These are phyloP conservation scores for Mycosphaerella sp. DNA, from an alignment of 2,329 filamentous ascomycete genomes.

Conservation along the genomic window DNA sequence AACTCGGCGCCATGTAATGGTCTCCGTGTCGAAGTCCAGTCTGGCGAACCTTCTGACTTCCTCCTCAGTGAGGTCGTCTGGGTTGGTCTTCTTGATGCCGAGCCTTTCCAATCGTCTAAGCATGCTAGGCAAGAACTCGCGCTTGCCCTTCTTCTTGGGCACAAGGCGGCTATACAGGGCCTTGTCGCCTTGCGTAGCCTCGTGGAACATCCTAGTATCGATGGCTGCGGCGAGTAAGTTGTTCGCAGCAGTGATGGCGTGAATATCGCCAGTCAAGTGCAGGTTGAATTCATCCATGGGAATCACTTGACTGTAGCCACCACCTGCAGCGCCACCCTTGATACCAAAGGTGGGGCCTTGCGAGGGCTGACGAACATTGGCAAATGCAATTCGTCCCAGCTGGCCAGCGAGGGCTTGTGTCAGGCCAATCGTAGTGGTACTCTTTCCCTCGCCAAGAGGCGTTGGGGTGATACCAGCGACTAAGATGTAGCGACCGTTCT, in stretches of 20 bases:
- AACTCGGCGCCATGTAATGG: conserved; percentile 94
- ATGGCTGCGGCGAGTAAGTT: conserved; percentile 94
- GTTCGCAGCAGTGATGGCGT: conserved; percentile 94
- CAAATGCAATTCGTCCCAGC: conserved; percentile 79
- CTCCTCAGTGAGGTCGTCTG: conserved; percentile 81
- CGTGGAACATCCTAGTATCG: conserved; percentile 97
- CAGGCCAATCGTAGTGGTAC: conserved; percentile 92
- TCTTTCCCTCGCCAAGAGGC: conserved; percentile 94
- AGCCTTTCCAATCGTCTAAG: conserved; percentile 90
- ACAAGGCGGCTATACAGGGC: conserved; percentile 82
- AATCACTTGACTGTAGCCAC: conserved; percentile 98
- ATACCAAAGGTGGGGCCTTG: conserved; percentile 98
- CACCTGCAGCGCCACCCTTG: conserved; percentile 94
- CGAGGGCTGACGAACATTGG: conserved; percentile 93
- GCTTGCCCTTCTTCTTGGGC: conserved; percentile 81
- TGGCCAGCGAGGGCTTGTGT: conserved; percentile 89
- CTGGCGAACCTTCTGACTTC: conserved; percentile 85
- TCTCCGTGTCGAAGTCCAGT: conserved; percentile 91
- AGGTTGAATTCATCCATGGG: conserved; percentile 99
- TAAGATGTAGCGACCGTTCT: conserved; percentile 83
- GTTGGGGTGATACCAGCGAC: conserved; percentile 96
- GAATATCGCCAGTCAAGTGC: conserved; percentile 94
- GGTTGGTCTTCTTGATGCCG: conserved; percentile 91
- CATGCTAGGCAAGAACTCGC: conserved; percentile 83
- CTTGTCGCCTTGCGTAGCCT: conserved; percentile 87